A percentile compares a stretch with the other conserved stretches of the same genome.
Conservation (phyloP, 1,284 basidiomycete species). For the Tilletiaria anomala region DNA sequence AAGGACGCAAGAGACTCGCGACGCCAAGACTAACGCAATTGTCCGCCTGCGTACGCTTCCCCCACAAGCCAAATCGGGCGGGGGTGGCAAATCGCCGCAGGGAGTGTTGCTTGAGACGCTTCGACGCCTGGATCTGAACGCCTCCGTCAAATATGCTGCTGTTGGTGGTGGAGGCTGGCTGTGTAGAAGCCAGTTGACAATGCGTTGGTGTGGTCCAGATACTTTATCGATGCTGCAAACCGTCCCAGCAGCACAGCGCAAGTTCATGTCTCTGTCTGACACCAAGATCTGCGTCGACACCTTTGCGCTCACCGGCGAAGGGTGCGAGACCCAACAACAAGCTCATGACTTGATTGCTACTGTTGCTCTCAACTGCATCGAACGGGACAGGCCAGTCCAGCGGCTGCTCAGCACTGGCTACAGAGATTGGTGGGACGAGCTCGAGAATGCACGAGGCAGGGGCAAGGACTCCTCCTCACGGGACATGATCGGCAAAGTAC, state of each 20-base stretch:
- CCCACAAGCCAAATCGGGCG: slow-evolving; percentile 17
- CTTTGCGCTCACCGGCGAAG: slow-evolving; percentile 72
- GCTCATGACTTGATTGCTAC: slow-evolving; percentile 84
- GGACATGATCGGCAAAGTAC: too few species aligned
- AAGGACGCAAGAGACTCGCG: slow-evolving; percentile 2
- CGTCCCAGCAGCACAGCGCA: background rate
- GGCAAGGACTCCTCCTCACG: too few species aligned
- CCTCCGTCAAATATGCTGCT: slow-evolving; percentile 52
- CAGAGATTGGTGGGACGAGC: slow-evolving; percentile 83
- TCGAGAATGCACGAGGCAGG: slow-evolving; percentile 51
- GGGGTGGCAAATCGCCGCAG: slow-evolving; percentile 25
- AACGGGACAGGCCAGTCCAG: slow-evolving; percentile 33
- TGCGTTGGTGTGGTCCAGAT: slow-evolving; percentile 19
- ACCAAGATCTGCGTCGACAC: slow-evolving; percentile 45
- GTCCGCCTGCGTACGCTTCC: slow-evolving; percentile 19
- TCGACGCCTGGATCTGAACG: slow-evolving; percentile 52
- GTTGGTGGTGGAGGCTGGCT: slow-evolving; percentile 16
- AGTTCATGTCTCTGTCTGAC: background rate
- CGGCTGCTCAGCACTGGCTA: slow-evolving; percentile 58
- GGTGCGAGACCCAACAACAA: slow-evolving; percentile 61
- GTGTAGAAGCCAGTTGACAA: slow-evolving; percentile 21
- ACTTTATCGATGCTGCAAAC: background rate
- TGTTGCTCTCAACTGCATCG: slow-evolving; percentile 55
- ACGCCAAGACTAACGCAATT: slow-evolving; percentile 10
- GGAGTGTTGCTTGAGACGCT: slow-evolving; percentile 29